These are phyloP conservation scores for Silene vulgaris DNA, from an alignment of 179 eudicot species.

Conservation along the genomic window DNA sequence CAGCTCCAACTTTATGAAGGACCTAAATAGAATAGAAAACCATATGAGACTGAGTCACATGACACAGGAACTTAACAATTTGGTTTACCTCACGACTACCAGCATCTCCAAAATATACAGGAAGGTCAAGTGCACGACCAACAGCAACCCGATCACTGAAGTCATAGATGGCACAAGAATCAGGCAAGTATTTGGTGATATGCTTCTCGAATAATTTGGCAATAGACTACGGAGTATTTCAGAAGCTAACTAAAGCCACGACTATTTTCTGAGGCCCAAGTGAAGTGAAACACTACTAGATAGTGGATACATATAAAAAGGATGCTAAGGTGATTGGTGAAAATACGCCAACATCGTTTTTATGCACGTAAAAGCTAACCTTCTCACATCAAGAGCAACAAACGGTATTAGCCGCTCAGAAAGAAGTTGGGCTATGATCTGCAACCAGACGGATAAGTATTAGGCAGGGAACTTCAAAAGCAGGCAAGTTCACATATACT, in stretches of 20 bases:
- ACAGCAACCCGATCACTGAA: conserved; percentile 91
- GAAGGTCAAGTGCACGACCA: conserved; percentile 99
- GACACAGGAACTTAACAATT: conserved; percentile 18
- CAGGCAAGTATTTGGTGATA: conserved; percentile 2
- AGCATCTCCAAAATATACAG: conserved; percentile 99
- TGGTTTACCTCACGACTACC: conserved; percentile 92
- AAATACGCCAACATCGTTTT: neutral
- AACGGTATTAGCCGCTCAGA: conserved; percentile 94
- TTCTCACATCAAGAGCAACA: conserved; percentile 97
- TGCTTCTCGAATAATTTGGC: neutral
- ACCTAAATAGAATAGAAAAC: conserved; percentile 45
- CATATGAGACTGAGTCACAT: conserved; percentile 20
- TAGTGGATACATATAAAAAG: neutral
- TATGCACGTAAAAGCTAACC: conserved; percentile 39
- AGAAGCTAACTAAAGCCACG: neutral
- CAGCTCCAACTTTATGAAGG: conserved; percentile 97
- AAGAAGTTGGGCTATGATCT: conserved; percentile 98
- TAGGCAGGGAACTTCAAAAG: neutral
- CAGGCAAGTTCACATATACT: conserved; percentile 7
- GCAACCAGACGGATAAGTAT: conserved; percentile 30
- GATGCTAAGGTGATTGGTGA: neutral
- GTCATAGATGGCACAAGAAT: conserved; percentile 15
- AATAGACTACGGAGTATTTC: neutral
- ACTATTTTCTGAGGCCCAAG: neutral
- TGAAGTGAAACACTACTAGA: neutral